phyloP scores from a whole-genome alignment of 163 green algal species.

The Chlamydomonas reinhardtii region DNA sequence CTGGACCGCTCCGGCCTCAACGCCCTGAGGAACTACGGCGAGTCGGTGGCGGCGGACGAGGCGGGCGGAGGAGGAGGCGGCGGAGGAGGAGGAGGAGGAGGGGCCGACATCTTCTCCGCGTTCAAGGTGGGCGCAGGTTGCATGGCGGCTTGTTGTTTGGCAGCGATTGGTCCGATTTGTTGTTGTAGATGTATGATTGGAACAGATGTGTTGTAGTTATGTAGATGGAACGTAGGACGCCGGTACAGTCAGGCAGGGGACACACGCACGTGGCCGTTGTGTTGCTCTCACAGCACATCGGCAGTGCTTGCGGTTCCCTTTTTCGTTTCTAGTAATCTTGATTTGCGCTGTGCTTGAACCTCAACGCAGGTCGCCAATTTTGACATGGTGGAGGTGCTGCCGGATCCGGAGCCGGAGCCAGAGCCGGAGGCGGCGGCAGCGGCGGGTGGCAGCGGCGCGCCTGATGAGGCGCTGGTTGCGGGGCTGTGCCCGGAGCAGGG shows the following conservation, averaged over 20 bases:
- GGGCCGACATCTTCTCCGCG: constrained; percentile 76
- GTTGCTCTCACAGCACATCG: no score
- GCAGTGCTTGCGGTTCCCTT: no score
- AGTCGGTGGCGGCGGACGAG: constrained; percentile 35
- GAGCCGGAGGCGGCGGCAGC: not conserved
- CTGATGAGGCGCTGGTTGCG: constrained; percentile 13
- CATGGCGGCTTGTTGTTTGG: no score
- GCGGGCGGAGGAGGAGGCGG: constrained; percentile 58
- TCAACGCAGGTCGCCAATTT: constrained; percentile 64
- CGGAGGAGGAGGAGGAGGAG: not conserved
- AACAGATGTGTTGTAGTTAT: no score
- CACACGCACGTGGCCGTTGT: no score
- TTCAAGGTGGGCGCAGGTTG: constrained; percentile 82
- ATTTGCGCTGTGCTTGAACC: no score
- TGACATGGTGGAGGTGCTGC: constrained; percentile 54
- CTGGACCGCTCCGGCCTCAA: constrained; percentile 75
- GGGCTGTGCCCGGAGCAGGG: constrained; percentile 39
- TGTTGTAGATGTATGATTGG: no score
- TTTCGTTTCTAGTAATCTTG: no score
- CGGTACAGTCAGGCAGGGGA: no score
- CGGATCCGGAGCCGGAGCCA: constrained; percentile 24
- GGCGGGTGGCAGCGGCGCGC: not conserved
- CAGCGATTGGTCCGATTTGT: no score
- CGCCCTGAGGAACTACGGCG: constrained; percentile 23
- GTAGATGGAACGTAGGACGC: no score